Evolutionary conservation across 2,329 filamentous ascomycete genomes (phyloP).

Genomic region (Microsporum canis): DNA sequence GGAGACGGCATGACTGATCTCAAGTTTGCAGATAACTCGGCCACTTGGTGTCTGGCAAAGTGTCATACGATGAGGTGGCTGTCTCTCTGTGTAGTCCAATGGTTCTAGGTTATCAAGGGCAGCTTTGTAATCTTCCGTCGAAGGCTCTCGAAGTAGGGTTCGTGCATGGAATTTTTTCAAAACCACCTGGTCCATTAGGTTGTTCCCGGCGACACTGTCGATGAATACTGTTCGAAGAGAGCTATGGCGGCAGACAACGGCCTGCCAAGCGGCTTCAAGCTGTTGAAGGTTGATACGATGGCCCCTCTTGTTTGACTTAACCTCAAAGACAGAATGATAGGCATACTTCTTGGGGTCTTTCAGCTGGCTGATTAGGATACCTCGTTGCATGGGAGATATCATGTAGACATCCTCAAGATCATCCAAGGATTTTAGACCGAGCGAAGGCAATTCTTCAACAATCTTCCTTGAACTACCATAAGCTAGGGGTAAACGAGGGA

Average conservation of each 20-base stretch:
- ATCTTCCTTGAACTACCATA: slow-evolving; percentile 10
- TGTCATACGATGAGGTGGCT: slow-evolving; percentile 26
- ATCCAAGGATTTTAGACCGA: slow-evolving; percentile 8
- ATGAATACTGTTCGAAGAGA: slow-evolving; percentile 27
- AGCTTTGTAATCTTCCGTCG: slow-evolving; percentile 17
- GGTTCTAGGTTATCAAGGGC: slow-evolving; percentile 21
- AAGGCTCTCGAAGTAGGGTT: slow-evolving; percentile 23
- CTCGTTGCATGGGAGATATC: slow-evolving; percentile 29
- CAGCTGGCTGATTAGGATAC: slow-evolving; percentile 29
- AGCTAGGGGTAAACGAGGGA: slow-evolving; percentile 10
- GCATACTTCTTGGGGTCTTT: slow-evolving; percentile 27
- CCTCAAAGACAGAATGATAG: slow-evolving; percentile 28
- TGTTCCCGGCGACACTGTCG: slow-evolving; percentile 25
- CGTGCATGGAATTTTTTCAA: slow-evolving; percentile 20
- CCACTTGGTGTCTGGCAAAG: slow-evolving; percentile 25
- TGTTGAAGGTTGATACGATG: slow-evolving; percentile 18
- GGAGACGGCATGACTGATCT: slow-evolving; percentile 31
- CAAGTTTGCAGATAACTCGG: slow-evolving; percentile 25
- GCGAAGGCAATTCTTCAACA: slow-evolving; percentile 5
- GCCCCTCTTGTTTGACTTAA: slow-evolving; percentile 17
- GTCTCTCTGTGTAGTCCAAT: slow-evolving; percentile 21
- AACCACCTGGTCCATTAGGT: slow-evolving; percentile 30
- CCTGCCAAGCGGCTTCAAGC: slow-evolving; percentile 26
- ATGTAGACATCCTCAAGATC: slow-evolving; percentile 28
- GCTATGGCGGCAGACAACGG: slow-evolving; percentile 24